Evolutionary conservation across 495 filamentous ascomycete genomes (phyloP), one percentile per base, ranked within the genome.

Genomic region (Aspergillus carlsbadensis): DNA sequence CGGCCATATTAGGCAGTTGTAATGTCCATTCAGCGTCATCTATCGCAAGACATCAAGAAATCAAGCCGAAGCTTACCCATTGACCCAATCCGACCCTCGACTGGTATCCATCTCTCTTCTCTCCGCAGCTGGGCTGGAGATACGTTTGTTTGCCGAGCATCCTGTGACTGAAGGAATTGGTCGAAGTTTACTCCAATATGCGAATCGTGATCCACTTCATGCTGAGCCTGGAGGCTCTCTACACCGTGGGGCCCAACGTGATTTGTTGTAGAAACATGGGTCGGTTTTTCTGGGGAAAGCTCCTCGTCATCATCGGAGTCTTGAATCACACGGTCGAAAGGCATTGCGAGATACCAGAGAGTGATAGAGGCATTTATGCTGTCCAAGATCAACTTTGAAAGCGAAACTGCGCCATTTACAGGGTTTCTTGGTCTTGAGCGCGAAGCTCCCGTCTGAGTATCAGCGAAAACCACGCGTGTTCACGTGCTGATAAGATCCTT

Each of bases 281-380:
- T 64, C 10, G 35, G 21, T 49, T 52, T 46, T n/a, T 64, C 54
- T n/a, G 65, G 60, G 6, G 61, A 43, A n/a, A 61, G 67, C 50
- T 67, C 72, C 31, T 62, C 59, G n/a, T 81, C 79, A 18, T 80
- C 78, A 24, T 78, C 75, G 13, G 79, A 82, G 55, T 82, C 79
- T 47, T 77, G 74, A 26, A 82, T 78, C 14, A 81, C 66, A 41
- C 73, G 72, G 48, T 71, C 52, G 57, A 57, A 60, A 43, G 65
- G 58, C 73, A 77, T 77, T 54, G 8, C 35, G 13, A 18, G 20
- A 50, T 39, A 17, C 33, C 7, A 29, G 18, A 39, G 31, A 21
- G 3, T 22, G 10, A 42, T 42, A 17, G 39, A 15, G 14, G 15
- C 6, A 8, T 5, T 14, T 42, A 42, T 42, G 39, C 10, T 42